Conservation (phyloP, 2,329 filamentous ascomycete genomes). For the Alternaria infectoria region DNA sequence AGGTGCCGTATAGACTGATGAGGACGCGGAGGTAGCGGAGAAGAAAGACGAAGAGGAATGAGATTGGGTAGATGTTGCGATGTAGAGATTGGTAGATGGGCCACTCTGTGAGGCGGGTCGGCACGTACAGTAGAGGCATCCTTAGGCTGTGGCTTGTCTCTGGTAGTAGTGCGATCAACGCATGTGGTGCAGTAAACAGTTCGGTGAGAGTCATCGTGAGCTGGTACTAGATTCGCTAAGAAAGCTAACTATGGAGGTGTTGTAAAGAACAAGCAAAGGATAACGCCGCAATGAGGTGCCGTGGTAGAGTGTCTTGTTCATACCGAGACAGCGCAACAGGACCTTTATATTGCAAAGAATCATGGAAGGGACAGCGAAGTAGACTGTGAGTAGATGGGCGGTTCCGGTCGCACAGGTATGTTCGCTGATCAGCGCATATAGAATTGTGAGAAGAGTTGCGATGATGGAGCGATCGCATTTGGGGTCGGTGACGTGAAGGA, state of each 20-base stretch:
- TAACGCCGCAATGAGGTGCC: neutral
- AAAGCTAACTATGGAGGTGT: neutral
- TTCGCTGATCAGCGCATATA: neutral
- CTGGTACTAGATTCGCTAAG: neutral
- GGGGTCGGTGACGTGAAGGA: neutral
- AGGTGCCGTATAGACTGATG: neutral
- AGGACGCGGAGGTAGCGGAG: neutral
- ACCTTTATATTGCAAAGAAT: neutral
- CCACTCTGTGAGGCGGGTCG: neutral
- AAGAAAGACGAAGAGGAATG: neutral
- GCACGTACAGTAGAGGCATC: neutral
- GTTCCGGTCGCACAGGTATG: neutral
- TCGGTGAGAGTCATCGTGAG: neutral
- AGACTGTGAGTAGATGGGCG: neutral
- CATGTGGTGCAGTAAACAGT: neutral
- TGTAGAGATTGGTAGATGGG: neutral
- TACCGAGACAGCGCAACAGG: neutral
- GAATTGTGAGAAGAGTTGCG: neutral
- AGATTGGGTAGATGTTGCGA: neutral
- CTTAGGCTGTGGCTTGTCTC: neutral
- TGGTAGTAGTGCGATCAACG: neutral
- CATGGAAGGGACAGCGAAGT: neutral
- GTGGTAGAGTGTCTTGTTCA: neutral
- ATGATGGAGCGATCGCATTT: neutral
- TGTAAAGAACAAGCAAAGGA: neutral